Evolutionary conservation across 176 grass and related monocot genomes (phyloP).

Genomic region (Triticum dicoccoides): DNA sequence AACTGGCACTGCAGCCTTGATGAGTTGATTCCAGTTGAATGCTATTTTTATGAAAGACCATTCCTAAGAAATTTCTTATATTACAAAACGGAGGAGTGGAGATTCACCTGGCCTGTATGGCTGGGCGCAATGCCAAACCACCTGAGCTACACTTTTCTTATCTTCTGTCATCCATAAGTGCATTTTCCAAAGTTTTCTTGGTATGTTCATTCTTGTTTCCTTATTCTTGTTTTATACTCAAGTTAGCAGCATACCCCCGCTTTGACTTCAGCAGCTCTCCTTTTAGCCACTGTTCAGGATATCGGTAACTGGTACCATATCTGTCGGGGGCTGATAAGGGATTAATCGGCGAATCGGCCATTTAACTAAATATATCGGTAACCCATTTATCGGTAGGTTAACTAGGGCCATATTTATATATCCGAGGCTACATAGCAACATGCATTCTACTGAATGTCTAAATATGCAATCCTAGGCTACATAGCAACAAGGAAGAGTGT

Average conservation of each 20-base stretch:
- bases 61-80: conserved; percentile 2
- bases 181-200: not conserved
- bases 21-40: not conserved
- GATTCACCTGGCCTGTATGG: not conserved
- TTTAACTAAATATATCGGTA: too few relatives aligned
- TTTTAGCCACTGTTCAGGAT: too few relatives aligned
- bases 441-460: too few relatives aligned
- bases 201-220: not conserved
- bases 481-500: too few relatives aligned
- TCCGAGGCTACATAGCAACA: too few relatives aligned
- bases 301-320: too few relatives aligned
- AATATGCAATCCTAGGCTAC: too few relatives aligned
- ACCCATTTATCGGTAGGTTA: too few relatives aligned
- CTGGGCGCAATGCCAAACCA: not conserved
- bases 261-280: not conserved
- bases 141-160: not conserved
- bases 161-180: conserved; percentile 13
- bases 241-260: not conserved
- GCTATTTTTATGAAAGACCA: not conserved
- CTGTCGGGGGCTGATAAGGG: too few relatives aligned
- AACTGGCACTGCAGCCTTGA: not conserved
- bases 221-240: not conserved
- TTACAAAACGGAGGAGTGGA: not conserved
- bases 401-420: too few relatives aligned
- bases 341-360: too few relatives aligned